Evolutionary conservation across 176 grass and related monocot genomes (phyloP).

Genomic region (Metroxylon sagu): DNA sequence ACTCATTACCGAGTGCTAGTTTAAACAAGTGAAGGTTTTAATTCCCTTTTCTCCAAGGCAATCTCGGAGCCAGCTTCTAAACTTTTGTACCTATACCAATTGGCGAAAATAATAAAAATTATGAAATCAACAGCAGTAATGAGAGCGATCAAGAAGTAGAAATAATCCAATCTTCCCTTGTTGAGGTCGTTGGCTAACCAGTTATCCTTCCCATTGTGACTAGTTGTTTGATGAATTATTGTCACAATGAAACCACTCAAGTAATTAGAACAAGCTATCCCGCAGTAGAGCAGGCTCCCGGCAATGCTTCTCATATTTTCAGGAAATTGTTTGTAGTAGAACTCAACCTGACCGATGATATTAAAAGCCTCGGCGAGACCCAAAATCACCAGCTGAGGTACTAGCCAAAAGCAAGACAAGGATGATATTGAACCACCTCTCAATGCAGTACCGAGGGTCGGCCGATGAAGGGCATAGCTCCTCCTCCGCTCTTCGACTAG

Average conservation of each 20-base stretch:
- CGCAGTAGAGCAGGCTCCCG: conserved; percentile 44
- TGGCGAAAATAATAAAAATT: conserved; percentile 37
- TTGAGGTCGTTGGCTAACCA: conserved; percentile 62
- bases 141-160: conserved; percentile 43
- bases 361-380: conserved; percentile 64
- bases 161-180: conserved; percentile 41
- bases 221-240: conserved; percentile 27
- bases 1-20: no score
- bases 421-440: conserved; percentile 15
- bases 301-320: conserved; percentile 81
- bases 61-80: background rate
- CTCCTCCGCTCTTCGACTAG: conserved; percentile 26
- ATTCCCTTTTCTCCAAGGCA: no score
- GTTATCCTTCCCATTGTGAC: background rate
- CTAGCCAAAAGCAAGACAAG: conserved; percentile 48
- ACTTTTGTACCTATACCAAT: conserved; percentile 65
- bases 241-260: conserved; percentile 37
- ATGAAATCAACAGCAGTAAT: conserved; percentile 35
- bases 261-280: conserved; percentile 48
- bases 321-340: conserved; percentile 76
- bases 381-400: conserved; percentile 41
- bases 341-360: conserved; percentile 58
- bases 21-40: no score
- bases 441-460: background rate
- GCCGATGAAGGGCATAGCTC: conserved; percentile 5